phyloP scores from a whole-genome alignment of 2,329 filamentous ascomycete species.

The Ophiostoma ips region DNA sequence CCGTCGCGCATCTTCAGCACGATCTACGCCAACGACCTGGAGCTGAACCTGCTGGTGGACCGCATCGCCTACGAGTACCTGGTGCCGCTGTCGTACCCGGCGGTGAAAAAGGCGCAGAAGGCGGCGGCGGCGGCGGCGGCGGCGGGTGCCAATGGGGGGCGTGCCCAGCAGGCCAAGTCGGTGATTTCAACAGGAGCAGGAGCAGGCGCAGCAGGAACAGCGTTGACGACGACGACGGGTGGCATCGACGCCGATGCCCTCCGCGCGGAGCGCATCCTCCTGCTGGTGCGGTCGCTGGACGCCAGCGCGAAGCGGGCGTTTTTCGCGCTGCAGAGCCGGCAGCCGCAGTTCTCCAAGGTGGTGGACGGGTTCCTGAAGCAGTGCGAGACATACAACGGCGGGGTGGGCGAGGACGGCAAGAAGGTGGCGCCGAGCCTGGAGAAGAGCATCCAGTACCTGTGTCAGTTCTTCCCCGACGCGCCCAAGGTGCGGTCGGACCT shows the following conservation, averaged over 20 bases:
- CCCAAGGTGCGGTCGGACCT: conserved; percentile 61
- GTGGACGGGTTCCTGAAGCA: conserved; percentile 63
- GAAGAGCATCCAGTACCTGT: conserved; percentile 58
- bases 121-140: conserved; percentile 27
- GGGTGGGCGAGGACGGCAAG: conserved; percentile 60
- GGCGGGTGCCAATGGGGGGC: too few relatives aligned
- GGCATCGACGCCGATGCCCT: conserved; percentile 58
- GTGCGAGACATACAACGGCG: conserved; percentile 86
- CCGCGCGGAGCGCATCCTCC: conserved; percentile 69
- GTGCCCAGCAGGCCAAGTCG: neutral
- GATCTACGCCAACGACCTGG: conserved; percentile 78
- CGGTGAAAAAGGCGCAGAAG: conserved; percentile 49
- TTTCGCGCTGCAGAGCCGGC: conserved; percentile 69
- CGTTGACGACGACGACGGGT: too few relatives aligned
- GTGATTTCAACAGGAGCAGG: too few relatives aligned
- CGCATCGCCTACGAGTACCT: conserved; percentile 76
- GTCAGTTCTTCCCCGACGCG: conserved; percentile 63
- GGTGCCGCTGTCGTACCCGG: conserved; percentile 78
- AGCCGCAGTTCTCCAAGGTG: conserved; percentile 58
- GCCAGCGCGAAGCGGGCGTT: conserved; percentile 71
- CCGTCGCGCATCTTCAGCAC: conserved; percentile 76
- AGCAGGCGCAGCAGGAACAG: too few relatives aligned
- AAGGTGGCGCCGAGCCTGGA: conserved; percentile 57
- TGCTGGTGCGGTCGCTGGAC: conserved; percentile 68
- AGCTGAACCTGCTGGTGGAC: conserved; percentile 74